phyloP scores from a whole-genome alignment of 495 filamentous ascomycete genomes.

The Penicillium odoratum region DNA sequence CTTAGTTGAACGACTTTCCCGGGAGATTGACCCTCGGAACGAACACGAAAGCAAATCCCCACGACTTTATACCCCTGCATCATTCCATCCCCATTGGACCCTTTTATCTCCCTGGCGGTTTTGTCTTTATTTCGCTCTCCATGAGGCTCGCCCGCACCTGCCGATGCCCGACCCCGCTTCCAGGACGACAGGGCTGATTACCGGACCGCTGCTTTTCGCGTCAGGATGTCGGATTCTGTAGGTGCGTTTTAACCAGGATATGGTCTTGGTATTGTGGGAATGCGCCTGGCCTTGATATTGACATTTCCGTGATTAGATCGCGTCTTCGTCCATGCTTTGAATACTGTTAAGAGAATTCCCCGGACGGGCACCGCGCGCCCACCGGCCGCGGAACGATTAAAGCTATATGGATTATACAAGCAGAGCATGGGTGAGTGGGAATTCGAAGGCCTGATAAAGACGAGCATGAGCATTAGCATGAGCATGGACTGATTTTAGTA shows the following conservation, averaged over 20 bases:
- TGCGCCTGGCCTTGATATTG: not conserved
- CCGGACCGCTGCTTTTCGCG: constrained; percentile 24
- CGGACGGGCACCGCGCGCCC: constrained; percentile 87
- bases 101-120: constrained; percentile 2
- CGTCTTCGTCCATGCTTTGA: constrained; percentile 97
- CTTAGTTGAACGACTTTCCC: constrained; percentile 9
- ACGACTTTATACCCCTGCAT: constrained; percentile 6
- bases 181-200: constrained; percentile 35
- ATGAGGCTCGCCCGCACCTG: constrained; percentile 27
- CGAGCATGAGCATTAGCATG: not conserved
- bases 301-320: constrained; percentile 59
- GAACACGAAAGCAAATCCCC: constrained; percentile 39
- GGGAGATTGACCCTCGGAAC: constrained; percentile 15
- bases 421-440: constrained; percentile 77
- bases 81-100: constrained; percentile 4
- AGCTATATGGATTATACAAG: constrained; percentile 96
- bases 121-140: constrained; percentile 16
- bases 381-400: constrained; percentile 78
- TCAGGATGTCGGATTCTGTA: constrained; percentile 58
- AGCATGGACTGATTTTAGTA: constrained; percentile 7
- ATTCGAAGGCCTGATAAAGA: no score
- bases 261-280: not conserved
- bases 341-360: constrained; percentile 96
- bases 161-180: constrained; percentile 36
- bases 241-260: constrained; percentile 36